These are phyloP conservation scores for Gardenia jasminoides DNA, from an alignment of 257 asterid genomes.

Conservation along the genomic window DNA sequence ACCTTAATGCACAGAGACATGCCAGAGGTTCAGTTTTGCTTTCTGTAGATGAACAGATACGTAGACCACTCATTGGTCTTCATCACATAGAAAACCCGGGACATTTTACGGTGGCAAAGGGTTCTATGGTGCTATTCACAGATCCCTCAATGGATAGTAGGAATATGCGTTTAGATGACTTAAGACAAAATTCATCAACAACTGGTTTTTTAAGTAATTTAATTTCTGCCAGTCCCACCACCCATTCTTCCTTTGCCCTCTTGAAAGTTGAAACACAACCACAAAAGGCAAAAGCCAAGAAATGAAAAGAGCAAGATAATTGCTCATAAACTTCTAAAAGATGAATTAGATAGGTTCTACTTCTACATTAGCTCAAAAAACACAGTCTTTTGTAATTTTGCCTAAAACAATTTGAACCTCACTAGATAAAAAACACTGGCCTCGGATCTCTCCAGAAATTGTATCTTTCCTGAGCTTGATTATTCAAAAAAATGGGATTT, in stretches of 20 bases:
- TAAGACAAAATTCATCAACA: background rate
- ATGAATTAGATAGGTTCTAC: background rate
- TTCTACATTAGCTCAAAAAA: background rate
- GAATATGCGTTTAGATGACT: background rate
- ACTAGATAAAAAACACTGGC: background rate
- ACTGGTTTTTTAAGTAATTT: background rate
- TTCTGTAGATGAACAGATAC: no score
- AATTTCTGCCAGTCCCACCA: background rate
- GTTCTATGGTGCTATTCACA: no score
- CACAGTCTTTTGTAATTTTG: background rate
- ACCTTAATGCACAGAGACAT: no score
- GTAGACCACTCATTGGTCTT: no score
- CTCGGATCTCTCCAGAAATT: background rate
- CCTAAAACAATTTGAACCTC: conserved; percentile 7
- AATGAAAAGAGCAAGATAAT: background rate
- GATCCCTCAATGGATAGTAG: background rate
- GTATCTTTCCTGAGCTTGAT: background rate
- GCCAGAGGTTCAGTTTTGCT: no score
- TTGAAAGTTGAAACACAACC: background rate
- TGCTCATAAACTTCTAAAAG: background rate
- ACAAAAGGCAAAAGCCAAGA: background rate
- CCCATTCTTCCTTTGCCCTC: background rate
- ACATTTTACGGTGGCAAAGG: no score
- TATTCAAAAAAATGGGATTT: conserved; percentile 1
- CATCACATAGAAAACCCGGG: no score